These are phyloP conservation scores for Xerocomus cyaneibrunnescens DNA, from an alignment of 1,284 basidiomycete species.

Conservation along the genomic window DNA sequence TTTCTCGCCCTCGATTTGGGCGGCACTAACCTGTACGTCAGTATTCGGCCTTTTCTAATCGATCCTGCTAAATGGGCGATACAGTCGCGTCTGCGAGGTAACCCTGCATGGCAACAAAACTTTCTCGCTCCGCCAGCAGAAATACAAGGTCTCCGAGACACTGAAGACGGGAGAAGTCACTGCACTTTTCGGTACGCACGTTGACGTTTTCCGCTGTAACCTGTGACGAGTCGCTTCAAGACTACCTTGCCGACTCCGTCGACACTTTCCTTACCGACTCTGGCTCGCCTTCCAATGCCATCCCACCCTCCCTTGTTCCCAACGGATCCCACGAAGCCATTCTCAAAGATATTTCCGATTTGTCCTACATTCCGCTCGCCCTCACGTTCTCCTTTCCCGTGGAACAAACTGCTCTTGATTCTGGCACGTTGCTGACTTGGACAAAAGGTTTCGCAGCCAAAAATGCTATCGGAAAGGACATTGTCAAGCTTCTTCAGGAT, in stretches of 20 bases:
- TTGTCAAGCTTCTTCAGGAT: slow-evolving; percentile 90
- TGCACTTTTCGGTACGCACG: slow-evolving; percentile 72
- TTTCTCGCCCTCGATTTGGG: slow-evolving; percentile 94
- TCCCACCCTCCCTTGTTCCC: slow-evolving; percentile 41
- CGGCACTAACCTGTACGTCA: slow-evolving; percentile 87
- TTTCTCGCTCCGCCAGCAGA: slow-evolving; percentile 88
- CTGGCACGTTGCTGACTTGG: slow-evolving; percentile 91
- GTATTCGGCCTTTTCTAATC: background rate
- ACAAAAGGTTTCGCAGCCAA: slow-evolving; percentile 95
- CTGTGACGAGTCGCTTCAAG: slow-evolving; percentile 39
- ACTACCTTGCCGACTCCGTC: slow-evolving; percentile 96
- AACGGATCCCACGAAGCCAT: slow-evolving; percentile 22
- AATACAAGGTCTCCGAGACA: slow-evolving; percentile 89
- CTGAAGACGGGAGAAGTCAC: slow-evolving; percentile 88
- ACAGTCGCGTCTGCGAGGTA: slow-evolving; percentile 91
- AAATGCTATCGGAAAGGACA: slow-evolving; percentile 90
- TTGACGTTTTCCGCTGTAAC: slow-evolving; percentile 1
- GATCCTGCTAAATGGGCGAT: slow-evolving; percentile 4
- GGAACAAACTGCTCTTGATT: slow-evolving; percentile 90
- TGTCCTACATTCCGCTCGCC: slow-evolving; percentile 72
- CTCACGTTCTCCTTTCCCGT: slow-evolving; percentile 98
- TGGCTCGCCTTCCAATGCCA: slow-evolving; percentile 42
- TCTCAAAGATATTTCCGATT: slow-evolving; percentile 38
- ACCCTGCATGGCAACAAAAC: slow-evolving; percentile 85
- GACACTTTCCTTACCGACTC: slow-evolving; percentile 87